Evolutionary conservation across 2,329 filamentous ascomycete species (phyloP).

Genomic region (Beauveria sp.): DNA sequence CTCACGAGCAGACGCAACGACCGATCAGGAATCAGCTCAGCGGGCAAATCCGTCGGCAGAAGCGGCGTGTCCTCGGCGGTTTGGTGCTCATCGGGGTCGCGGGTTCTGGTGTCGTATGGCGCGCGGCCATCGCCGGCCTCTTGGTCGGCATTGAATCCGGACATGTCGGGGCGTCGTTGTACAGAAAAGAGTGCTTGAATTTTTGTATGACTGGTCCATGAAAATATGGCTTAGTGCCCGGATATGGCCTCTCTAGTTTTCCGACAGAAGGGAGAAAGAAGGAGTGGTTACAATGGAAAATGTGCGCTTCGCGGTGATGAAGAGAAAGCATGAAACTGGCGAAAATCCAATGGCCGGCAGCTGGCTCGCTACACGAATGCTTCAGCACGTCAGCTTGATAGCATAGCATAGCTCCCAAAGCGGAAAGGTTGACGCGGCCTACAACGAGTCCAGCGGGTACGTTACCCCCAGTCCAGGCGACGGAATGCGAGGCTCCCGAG

Average conservation of each 20-base stretch:
- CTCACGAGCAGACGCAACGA: constrained; percentile 23
- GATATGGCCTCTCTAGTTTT: too few species aligned
- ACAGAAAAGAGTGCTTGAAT: not conserved
- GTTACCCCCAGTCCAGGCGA: not conserved
- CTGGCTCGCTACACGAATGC: too few species aligned
- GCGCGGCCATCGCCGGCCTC: not conserved
- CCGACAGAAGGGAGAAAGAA: too few species aligned
- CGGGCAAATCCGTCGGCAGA: constrained; percentile 14
- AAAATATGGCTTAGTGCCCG: too few species aligned
- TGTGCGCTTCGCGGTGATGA: too few species aligned
- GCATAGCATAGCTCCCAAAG: not conserved
- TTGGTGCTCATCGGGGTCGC: not conserved
- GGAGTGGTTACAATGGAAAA: too few species aligned
- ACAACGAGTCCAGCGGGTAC: constrained; percentile 1
- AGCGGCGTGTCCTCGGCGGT: constrained; percentile 13
- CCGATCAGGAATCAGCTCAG: constrained; percentile 17
- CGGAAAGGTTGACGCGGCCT: constrained; percentile 5
- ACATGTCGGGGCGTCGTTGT: not conserved
- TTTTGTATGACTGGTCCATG: too few species aligned
- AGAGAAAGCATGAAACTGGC: too few species aligned
- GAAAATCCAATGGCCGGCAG: too few species aligned
- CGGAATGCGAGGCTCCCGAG: not conserved
- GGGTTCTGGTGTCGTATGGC: not conserved
- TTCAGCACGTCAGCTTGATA: not conserved
- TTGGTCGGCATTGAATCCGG: not conserved